Conservation (phyloP, 2,329 filamentous ascomycete species). For the Ophiostoma sp. region DNA sequence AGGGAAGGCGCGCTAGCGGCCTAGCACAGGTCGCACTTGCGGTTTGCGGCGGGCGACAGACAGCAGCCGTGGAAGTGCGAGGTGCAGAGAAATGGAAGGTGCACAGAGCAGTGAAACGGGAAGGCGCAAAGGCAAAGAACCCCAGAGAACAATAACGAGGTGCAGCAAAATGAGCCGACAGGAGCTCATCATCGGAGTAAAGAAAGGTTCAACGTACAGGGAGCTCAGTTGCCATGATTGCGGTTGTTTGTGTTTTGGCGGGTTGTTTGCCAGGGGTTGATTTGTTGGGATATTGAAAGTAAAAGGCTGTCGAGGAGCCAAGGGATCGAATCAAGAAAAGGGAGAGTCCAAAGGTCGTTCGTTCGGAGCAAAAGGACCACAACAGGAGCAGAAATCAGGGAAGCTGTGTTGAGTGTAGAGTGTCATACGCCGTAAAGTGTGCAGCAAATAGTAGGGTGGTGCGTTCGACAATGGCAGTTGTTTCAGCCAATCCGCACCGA, state of each 20-base stretch:
- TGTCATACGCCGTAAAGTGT: not conserved
- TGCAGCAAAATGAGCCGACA: not conserved
- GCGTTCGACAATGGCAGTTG: not conserved
- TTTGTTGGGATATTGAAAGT: not conserved
- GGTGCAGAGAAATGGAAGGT: not conserved
- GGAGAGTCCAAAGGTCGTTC: not conserved
- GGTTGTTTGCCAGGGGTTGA: not conserved
- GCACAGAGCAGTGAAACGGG: not conserved
- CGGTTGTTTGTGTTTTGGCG: not conserved
- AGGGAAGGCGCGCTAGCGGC: slow-evolving; percentile 17
- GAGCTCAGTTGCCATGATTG: slow-evolving; percentile 23
- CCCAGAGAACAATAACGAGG: not conserved
- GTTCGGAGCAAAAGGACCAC: not conserved
- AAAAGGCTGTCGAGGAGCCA: not conserved
- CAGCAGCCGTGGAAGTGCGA: not conserved
- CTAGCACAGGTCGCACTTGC: not conserved
- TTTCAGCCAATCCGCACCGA: slow-evolving; percentile 20
- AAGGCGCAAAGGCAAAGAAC: not conserved
- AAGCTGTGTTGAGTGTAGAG: too few relatives aligned
- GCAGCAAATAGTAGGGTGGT: not conserved
- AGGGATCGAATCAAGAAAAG: not conserved
- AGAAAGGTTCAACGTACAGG: slow-evolving; percentile 12
- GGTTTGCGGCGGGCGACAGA: not conserved
- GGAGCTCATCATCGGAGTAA: not conserved
- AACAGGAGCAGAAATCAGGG: not conserved